phyloP scores from a whole-genome alignment of 345 rosid genomes.

The Hevea brasiliensis region DNA sequence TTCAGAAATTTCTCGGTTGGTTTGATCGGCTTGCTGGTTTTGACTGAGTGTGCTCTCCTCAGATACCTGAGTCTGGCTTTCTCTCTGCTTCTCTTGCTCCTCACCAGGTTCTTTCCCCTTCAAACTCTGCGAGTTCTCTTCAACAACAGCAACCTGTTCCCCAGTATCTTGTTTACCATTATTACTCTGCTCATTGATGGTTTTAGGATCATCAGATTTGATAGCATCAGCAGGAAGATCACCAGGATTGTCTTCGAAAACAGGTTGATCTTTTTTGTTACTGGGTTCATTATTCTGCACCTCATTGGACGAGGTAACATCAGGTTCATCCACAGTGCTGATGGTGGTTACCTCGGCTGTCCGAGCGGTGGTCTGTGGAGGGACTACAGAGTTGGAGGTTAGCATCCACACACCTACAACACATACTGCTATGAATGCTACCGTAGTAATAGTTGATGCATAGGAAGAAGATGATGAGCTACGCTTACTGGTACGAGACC shows the following conservation, averaged over 20 bases:
- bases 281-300: slow-evolving; percentile 12
- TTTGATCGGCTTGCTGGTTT: slow-evolving; percentile 31
- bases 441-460: slow-evolving; percentile 62
- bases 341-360: slow-evolving; percentile 15
- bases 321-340: slow-evolving; percentile 12
- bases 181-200: slow-evolving; percentile 4
- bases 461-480: slow-evolving; percentile 44
- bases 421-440: slow-evolving; percentile 62
- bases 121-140: slow-evolving; percentile 16
- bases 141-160: slow-evolving; percentile 1
- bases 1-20: slow-evolving; percentile 18
- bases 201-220: slow-evolving; percentile 54
- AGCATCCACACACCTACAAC: slow-evolving; percentile 85
- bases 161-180: background rate
- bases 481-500: slow-evolving; percentile 57
- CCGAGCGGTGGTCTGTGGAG: slow-evolving; percentile 47
- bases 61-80: slow-evolving; percentile 37
- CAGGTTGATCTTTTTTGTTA: slow-evolving; percentile 33
- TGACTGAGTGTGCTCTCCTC: slow-evolving; percentile 27
- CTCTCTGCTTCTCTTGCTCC: slow-evolving; percentile 37
- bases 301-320: slow-evolving; percentile 23
- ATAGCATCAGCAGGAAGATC: slow-evolving; percentile 83
- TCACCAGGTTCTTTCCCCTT: slow-evolving; percentile 40
- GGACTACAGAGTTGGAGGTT: slow-evolving; percentile 45
- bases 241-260: slow-evolving; percentile 78